phyloP scores from a whole-genome alignment of 305 asterid genomes.

The Fraxinus sp. region DNA sequence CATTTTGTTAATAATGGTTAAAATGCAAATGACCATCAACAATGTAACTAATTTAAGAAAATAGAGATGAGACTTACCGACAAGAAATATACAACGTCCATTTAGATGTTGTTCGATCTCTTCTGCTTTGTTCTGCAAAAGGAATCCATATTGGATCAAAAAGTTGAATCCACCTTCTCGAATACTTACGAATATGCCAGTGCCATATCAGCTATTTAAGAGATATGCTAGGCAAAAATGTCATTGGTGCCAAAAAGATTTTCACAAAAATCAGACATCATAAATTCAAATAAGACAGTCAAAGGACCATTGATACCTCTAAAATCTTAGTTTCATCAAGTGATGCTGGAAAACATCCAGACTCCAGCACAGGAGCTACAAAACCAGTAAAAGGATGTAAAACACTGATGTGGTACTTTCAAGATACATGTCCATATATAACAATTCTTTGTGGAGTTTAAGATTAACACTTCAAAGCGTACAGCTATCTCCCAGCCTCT shows the following conservation, averaged over 20 bases:
- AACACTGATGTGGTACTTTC: not conserved
- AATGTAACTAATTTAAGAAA: conserved; percentile 3
- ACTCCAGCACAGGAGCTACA: conserved; percentile 57
- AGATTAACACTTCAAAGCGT: too few relatives aligned
- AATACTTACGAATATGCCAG: conserved; percentile 13
- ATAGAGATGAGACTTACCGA: conserved; percentile 59
- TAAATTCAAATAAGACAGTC: not conserved
- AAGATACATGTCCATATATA: not conserved
- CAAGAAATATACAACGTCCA: conserved; percentile 82
- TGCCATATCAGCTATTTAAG: not conserved
- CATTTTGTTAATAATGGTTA: conserved; percentile 17
- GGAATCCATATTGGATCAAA: conserved; percentile 28
- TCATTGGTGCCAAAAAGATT: not conserved
- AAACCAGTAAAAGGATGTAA: conserved; percentile 21
- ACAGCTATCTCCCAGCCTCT: too few relatives aligned
- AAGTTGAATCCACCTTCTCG: conserved; percentile 12
- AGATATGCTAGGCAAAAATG: conserved; percentile 14
- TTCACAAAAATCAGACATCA: not conserved
- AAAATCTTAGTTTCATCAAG: conserved; percentile 49
- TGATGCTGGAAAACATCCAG: conserved; percentile 40
- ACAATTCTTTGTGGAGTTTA: not conserved
- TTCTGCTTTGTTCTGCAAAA: conserved; percentile 70
- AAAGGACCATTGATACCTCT: conserved; percentile 42
- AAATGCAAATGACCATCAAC: conserved; percentile 10
- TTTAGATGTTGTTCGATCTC: conserved; percentile 61